phyloP scores from a whole-genome alignment of 805 yeast genomes.

The Nakazawaea siamensis region DNA sequence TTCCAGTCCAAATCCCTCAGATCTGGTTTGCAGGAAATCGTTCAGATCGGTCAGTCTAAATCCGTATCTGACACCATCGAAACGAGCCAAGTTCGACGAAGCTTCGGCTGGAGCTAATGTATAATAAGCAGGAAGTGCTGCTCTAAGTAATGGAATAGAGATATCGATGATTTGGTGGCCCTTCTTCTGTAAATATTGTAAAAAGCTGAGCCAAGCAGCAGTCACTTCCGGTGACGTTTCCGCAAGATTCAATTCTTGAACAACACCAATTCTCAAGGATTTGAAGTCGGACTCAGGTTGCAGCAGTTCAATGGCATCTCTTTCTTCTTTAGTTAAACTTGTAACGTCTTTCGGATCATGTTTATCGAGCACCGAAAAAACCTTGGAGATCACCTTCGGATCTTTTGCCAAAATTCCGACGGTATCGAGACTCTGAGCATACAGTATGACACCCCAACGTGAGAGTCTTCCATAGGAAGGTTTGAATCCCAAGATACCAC shows the following conservation, averaged over 20 bases:
- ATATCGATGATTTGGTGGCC: slow-evolving; percentile 50
- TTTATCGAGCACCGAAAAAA: slow-evolving; percentile 47
- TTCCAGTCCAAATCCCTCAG: slow-evolving; percentile 66
- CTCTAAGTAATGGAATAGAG: slow-evolving; percentile 60
- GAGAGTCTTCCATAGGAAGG: slow-evolving; percentile 92
- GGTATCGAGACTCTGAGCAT: slow-evolving; percentile 91
- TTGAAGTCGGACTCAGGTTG: background rate
- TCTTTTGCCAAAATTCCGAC: slow-evolving; percentile 72
- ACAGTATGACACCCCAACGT: slow-evolving; percentile 85
- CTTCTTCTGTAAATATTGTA: slow-evolving; percentile 37
- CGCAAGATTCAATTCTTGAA: slow-evolving; percentile 53
- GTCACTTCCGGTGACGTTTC: slow-evolving; percentile 42
- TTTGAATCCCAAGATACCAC: slow-evolving; percentile 80
- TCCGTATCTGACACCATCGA: slow-evolving; percentile 88
- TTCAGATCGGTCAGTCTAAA: slow-evolving; percentile 26
- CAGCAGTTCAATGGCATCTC: slow-evolving; percentile 21
- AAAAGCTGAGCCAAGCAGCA: slow-evolving; percentile 35
- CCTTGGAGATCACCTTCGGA: slow-evolving; percentile 33
- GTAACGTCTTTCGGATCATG: slow-evolving; percentile 81
- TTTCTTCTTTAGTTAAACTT: slow-evolving; percentile 28
- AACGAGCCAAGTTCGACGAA: slow-evolving; percentile 82
- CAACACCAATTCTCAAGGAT: slow-evolving; percentile 52
- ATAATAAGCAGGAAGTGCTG: slow-evolving; percentile 73
- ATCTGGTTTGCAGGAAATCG: slow-evolving; percentile 50
- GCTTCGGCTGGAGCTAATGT: slow-evolving; percentile 92